A percentile compares a stretch with the other conserved stretches of the same genome.
phyloP scores from a whole-genome alignment of 805 yeast genomes.

The Teunomyces panamensis region DNA sequence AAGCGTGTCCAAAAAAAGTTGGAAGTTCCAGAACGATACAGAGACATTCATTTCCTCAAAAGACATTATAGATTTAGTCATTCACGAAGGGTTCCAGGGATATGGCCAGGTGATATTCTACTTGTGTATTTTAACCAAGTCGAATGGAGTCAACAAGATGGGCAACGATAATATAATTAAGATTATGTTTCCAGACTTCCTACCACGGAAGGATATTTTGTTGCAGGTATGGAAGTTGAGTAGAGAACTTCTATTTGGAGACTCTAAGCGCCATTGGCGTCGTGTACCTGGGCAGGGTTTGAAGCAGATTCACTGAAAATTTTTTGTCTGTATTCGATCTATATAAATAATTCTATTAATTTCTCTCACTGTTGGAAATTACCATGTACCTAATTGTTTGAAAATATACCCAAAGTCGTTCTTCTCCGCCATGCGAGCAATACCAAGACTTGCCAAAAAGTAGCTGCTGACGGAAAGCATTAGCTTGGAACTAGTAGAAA shows the following conservation, averaged over 20 bases:
- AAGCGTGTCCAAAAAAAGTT: conserved; percentile 25
- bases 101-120: conserved; percentile 63
- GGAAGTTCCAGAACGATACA: conserved; percentile 17
- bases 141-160: conserved; percentile 10
- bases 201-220: conserved; percentile 41
- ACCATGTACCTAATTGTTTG: conserved; percentile 28
- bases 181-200: conserved; percentile 40
- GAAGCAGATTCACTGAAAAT: conserved; percentile 12
- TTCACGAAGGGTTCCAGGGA: conserved; percentile 74
- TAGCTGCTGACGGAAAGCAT: conserved; percentile 12
- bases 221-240: conserved; percentile 39
- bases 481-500: background rate
- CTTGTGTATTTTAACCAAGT: conserved; percentile 54
- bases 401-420: conserved; percentile 26
- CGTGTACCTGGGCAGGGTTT: conserved; percentile 38
- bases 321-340: background rate
- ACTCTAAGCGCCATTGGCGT: conserved; percentile 27
- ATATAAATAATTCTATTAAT: background rate
- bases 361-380: background rate
- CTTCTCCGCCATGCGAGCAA: conserved; percentile 30
- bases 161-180: conserved; percentile 20
- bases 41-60: conserved; percentile 54
- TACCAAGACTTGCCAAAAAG: conserved; percentile 23
- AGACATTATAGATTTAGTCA: conserved; percentile 59
- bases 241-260: conserved; percentile 35